These are phyloP conservation scores for Chimonanthus salicifolius DNA, from an alignment of 164 flowering plant species.

Conservation along the genomic window DNA sequence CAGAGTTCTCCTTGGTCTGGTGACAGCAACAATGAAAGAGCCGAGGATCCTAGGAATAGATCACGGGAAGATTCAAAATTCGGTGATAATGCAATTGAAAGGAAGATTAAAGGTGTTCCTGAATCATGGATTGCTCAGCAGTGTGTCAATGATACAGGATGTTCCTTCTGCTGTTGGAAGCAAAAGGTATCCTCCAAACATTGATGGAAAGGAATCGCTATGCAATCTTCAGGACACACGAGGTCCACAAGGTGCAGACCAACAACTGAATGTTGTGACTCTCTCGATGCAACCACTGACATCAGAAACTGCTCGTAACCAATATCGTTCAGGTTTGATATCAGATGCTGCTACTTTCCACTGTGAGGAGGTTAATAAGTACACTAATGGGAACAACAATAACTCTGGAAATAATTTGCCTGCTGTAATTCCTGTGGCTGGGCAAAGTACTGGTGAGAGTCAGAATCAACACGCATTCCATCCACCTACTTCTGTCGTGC, in stretches of 20 bases:
- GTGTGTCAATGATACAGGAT: conserved; percentile 13
- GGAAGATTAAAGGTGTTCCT: background rate
- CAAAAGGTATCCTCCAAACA: background rate
- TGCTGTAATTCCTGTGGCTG: conserved; percentile 7
- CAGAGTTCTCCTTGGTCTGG: background rate
- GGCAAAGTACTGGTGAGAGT: background rate
- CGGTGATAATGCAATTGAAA: background rate
- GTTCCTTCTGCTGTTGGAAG: conserved; percentile 7
- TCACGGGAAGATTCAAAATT: background rate
- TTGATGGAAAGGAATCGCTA: conserved; percentile 11
- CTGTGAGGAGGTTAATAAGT: conserved; percentile 1
- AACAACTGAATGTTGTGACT: conserved; percentile 2
- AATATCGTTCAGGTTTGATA: conserved; percentile 8
- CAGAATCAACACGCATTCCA: too few relatives aligned
- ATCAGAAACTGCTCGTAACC: conserved; percentile 1
- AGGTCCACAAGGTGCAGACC: conserved; percentile 13
- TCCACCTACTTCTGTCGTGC: background rate
- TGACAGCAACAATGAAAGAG: background rate
- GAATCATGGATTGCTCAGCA: conserved; percentile 15
- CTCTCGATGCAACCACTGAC: background rate
- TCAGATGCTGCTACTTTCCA: conserved; percentile 5
- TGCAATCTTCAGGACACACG: conserved; percentile 14
- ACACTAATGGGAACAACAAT: background rate
- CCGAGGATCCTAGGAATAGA: background rate
- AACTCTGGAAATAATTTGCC: background rate